Evolutionary conservation across 2,329 filamentous ascomycete genomes (phyloP).

Genomic region (Trematosphaeria pertusa): DNA sequence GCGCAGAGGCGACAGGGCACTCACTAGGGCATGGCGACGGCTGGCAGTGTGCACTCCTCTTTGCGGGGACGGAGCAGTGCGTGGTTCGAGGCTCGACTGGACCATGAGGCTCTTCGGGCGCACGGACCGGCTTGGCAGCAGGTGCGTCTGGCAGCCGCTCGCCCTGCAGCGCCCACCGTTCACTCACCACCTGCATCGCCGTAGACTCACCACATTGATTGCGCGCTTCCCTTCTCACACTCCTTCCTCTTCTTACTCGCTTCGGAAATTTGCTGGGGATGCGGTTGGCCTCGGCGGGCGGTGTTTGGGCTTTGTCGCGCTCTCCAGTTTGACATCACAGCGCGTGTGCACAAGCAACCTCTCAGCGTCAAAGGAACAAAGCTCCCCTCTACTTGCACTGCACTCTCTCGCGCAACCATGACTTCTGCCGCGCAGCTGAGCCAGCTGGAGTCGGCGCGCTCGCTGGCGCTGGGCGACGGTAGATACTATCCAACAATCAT

Average conservation of each 20-base stretch:
- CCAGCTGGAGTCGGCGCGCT: slow-evolving; percentile 89
- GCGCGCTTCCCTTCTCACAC: slow-evolving; percentile 31
- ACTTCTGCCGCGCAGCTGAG: slow-evolving; percentile 57
- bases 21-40: slow-evolving; percentile 45
- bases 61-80: slow-evolving; percentile 4
- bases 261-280: slow-evolving; percentile 35
- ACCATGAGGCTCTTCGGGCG: slow-evolving; percentile 11
- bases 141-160: slow-evolving; percentile 1
- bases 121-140: slow-evolving; percentile 7
- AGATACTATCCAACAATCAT: slow-evolving; percentile 92
- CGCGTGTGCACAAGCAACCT: slow-evolving; percentile 39
- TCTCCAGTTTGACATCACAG: slow-evolving; percentile 33
- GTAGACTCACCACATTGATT: slow-evolving; percentile 23
- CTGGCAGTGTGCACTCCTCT: slow-evolving; percentile 1
- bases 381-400: slow-evolving; percentile 29
- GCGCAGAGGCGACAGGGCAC: slow-evolving; percentile 9
- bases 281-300: slow-evolving; percentile 26
- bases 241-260: slow-evolving; percentile 28
- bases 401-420: slow-evolving; percentile 31
- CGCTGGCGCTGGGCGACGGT: slow-evolving; percentile 85
- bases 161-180: background rate
- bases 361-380: slow-evolving; percentile 31
- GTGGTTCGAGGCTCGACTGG: background rate
- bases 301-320: slow-evolving; percentile 39
- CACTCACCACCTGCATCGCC: slow-evolving; percentile 3